Evolutionary conservation across 106 monocot genomes (phyloP).

Genomic region (Acorus gramineus): DNA sequence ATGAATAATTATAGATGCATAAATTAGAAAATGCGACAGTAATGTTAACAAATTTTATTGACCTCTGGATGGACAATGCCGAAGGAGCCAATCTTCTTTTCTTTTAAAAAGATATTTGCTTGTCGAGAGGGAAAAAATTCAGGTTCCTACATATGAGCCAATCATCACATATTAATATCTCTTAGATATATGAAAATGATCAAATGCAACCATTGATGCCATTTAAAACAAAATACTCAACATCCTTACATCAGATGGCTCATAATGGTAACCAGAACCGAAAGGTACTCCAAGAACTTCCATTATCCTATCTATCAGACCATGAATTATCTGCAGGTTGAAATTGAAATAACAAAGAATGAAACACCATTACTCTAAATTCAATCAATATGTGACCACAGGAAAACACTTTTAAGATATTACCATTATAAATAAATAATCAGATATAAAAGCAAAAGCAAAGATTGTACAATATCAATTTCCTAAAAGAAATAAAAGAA

Average conservation of each 20-base stretch:
- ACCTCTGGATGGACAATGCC: conserved; percentile 75
- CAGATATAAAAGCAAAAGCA: no score
- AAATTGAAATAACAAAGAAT: neutral
- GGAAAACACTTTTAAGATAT: neutral
- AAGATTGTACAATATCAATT: no score
- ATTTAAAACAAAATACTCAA: neutral
- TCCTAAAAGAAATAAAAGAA: no score
- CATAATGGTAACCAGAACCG: conserved; percentile 13
- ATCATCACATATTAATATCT: neutral
- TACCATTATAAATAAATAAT: no score
- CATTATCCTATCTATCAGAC: conserved; percentile 53
- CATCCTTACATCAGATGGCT: conserved; percentile 41
- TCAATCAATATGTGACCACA: neutral
- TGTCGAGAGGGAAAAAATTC: conserved; percentile 54
- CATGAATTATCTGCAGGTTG: conserved; percentile 48
- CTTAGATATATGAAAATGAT: neutral
- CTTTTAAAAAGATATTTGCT: conserved; percentile 30
- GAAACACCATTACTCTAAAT: neutral
- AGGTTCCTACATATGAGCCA: conserved; percentile 27
- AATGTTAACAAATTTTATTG: neutral
- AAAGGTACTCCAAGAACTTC: conserved; percentile 27
- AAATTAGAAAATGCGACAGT: neutral
- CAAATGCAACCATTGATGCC: neutral
- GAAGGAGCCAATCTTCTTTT: conserved; percentile 38
- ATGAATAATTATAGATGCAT: neutral